Base-by-base conservation (phyloP, 2,329 filamentous ascomycete species). In the Dactylonectria estremocensis region DNA sequence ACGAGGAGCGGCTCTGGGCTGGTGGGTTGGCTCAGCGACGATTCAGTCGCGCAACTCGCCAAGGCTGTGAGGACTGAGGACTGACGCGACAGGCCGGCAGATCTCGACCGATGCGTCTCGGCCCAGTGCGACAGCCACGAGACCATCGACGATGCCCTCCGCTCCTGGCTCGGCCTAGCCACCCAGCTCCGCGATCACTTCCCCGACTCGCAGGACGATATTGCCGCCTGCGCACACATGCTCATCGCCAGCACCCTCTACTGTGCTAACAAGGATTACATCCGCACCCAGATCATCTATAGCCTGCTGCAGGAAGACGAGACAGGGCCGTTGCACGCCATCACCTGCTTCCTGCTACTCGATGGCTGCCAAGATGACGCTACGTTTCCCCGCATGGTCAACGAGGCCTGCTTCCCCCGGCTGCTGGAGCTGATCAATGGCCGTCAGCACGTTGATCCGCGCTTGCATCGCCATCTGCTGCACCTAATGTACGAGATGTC, bases 401-500 rank as follows among this genome's bases (percentile, higher is more conserved):
- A 89, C 22, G 94, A 97, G 79, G 91, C 93, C 16, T 93, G 92
- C 70, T 99, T 99, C 79, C 87, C 91, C 40, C 89, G 95, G 35
- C 84, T 99, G 49, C 84, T 98, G 35, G 94, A 97, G 70, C 84
- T 99, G 72, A 91, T 98, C 69, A 88, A 91, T 76, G 86, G 84
- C 49, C 87, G 88, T 69, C 87, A 86, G 71, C 87, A 91, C 45
- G 85, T 90, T 52, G 92, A 95, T 77, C 86, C 89, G 24, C 87
- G 89, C 59, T 85, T 98, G 68, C 94, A 98, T 82, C 90, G 92
- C 40, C 83, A 96, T 69, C 85, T 98, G 59, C 86, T 99, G 76
- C 93, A 98, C 80, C 84, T 99, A 64, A 88, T 98, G 78, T 99
- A 97, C 82, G 96, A 98, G 84, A 98, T 98, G 93, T 95, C 94